Evolutionary conservation across 2,329 filamentous ascomycete genomes (phyloP).

Genomic region (Aureobasidium vineae): DNA sequence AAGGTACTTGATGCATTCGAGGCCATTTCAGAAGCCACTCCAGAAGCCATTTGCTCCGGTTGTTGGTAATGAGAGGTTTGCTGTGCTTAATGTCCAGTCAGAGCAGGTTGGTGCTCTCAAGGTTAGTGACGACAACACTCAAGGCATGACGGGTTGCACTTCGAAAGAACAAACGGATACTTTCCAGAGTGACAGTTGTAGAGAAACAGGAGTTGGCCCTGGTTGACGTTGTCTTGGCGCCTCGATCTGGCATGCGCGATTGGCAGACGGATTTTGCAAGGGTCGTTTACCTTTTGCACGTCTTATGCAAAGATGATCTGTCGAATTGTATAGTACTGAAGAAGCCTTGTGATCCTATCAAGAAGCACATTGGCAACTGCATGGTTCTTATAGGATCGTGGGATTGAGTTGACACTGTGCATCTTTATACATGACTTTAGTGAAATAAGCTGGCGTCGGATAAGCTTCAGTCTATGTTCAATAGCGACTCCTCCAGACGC

Average conservation of each 20-base stretch:
- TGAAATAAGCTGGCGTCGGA: neutral
- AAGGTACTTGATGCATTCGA: neutral
- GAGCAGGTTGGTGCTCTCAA: neutral
- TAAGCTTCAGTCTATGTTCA: neutral
- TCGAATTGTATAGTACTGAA: neutral
- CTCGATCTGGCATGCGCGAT: neutral
- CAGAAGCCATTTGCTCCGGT: neutral
- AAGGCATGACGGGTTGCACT: neutral
- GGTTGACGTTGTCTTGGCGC: slow-evolving; percentile 19
- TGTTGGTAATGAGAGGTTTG: neutral
- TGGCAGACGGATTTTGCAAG: neutral
- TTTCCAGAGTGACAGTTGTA: neutral
- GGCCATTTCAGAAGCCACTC: neutral
- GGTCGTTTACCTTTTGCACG: neutral
- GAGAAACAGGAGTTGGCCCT: neutral
- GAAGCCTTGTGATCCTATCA: neutral
- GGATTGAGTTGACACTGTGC: neutral
- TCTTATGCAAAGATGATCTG: no score
- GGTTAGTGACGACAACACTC: neutral
- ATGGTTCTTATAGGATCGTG: neutral
- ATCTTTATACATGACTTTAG: neutral
- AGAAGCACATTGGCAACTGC: neutral
- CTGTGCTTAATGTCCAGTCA: neutral
- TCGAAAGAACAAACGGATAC: neutral
- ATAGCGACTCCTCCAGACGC: neutral